These are phyloP conservation scores for Metarhizium album DNA, from an alignment of 2,329 filamentous ascomycete species.

Conservation along the genomic window DNA sequence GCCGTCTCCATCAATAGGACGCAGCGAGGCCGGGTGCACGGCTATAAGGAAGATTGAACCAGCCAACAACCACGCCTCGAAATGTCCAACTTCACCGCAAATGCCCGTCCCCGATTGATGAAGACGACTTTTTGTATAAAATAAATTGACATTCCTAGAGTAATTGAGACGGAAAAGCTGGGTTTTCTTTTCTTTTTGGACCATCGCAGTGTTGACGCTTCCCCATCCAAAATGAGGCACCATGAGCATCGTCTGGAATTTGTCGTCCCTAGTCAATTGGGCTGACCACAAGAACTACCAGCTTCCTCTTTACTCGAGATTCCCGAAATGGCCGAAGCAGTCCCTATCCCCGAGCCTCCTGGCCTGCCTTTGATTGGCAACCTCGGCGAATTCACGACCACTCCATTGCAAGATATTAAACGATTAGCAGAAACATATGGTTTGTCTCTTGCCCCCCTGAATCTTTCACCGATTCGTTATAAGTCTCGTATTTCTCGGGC, in stretches of 20 bases:
- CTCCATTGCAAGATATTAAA: constrained; percentile 43
- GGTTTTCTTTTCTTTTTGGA: not conserved
- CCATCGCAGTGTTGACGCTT: not conserved
- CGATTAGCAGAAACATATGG: constrained; percentile 56
- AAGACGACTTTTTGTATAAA: not conserved
- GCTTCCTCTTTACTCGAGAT: not conserved
- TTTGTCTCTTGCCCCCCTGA: constrained; percentile 16
- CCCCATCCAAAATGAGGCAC: not conserved
- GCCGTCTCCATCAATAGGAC: too few relatives aligned
- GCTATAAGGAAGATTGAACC: too few relatives aligned
- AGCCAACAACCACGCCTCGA: not conserved
- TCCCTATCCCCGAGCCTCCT: constrained; percentile 51
- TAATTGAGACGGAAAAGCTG: not conserved
- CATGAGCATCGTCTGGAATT: not conserved
- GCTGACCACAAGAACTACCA: not conserved
- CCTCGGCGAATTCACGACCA: constrained; percentile 48
- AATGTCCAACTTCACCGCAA: not conserved
- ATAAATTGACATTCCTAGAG: not conserved
- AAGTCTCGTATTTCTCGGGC: not conserved
- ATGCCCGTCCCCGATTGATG: not conserved
- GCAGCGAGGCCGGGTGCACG: too few relatives aligned
- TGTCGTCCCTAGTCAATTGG: not conserved
- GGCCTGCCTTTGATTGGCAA: constrained; percentile 58
- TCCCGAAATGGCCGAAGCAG: constrained; percentile 20
- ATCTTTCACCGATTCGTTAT: not conserved